Base-by-base conservation (phyloP, 176 grass and related monocot genomes). In the Ampelocalamus luodianensis region DNA sequence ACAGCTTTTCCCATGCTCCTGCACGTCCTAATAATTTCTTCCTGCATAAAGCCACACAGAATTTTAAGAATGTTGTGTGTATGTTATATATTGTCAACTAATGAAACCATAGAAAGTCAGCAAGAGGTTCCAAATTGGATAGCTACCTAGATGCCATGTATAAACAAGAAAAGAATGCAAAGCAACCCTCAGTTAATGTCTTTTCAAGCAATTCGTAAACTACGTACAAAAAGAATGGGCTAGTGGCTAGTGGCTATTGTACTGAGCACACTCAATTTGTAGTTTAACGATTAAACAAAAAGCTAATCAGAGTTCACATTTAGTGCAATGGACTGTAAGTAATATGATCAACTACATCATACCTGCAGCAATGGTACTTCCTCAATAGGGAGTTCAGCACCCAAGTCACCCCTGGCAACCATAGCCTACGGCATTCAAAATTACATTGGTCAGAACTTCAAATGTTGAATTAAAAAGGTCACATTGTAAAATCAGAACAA, bases 1-100 rank as follows among this genome's bases (percentile, higher is more conserved):
- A 99, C 96, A 83, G 96, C 86, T 85, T 99, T 99, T 63, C 96
- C 96, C 96, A 99, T 99, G 86, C 96, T 96, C 73, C 96, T 92
- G 84, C 96, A 99, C 79, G 86, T 86, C 85, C 94, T 92, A 87
- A 99, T 99, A 79, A 99, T 99, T 78, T 99, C 96, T 88, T 99
- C 96, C 96, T 99, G 85, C 79, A 87, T 6, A 16, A 69, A 64
- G 54, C 80, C 70, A 63, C 38, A 68, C 29, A 4, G 40, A 66
- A 86, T 74, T 83, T 13, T 44, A 85, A 69, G 46, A 65, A 91
- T 58, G 39, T 11, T 22, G 11, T 46, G 16, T 55, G 15, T 44
- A 67, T 68, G n/a, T 20, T 55, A 76, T n/a, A 71, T 59, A 27
- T 12, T 34, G 11, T 58, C 40, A 46, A 53, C 32, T 68, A 53